phyloP scores from a whole-genome alignment of 179 eudicot genomes.

The Silene vulgaris region DNA sequence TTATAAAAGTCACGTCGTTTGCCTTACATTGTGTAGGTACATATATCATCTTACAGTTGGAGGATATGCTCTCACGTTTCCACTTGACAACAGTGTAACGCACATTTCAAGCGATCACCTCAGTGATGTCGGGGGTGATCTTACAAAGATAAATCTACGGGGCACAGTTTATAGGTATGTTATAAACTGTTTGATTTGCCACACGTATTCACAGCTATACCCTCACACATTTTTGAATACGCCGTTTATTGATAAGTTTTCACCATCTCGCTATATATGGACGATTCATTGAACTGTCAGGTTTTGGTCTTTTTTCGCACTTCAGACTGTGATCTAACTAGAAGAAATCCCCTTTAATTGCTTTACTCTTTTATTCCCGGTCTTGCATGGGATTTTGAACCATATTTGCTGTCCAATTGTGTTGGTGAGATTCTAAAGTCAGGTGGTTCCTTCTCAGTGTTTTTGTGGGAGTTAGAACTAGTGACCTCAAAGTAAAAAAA shows the following conservation, averaged over 20 bases:
- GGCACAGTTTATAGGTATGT: constrained; percentile 58
- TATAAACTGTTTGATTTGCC: not conserved
- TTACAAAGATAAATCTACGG: constrained; percentile 59
- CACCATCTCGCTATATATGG: not conserved
- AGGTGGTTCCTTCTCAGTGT: no score
- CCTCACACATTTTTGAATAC: not conserved
- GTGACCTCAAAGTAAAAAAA: no score
- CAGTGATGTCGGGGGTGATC: constrained; percentile 41
- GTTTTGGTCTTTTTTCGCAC: not conserved
- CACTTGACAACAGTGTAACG: constrained; percentile 30
- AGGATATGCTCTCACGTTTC: constrained; percentile 69
- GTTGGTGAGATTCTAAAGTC: no score
- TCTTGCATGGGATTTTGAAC: not conserved
- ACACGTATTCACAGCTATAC: not conserved
- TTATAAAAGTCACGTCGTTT: constrained; percentile 1
- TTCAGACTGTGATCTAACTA: not conserved
- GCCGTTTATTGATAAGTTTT: not conserved
- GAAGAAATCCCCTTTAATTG: not conserved
- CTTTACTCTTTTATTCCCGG: not conserved
- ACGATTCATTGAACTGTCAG: not conserved
- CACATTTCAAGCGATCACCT: constrained; percentile 27
- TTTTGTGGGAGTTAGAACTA: no score
- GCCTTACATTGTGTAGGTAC: constrained; percentile 39
- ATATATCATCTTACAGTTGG: constrained; percentile 62
- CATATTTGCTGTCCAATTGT: no score